Percentiles rank a stretch among this genome's conserved stretches.
These are phyloP conservation scores for Aristolochia contorta DNA, from an alignment of 164 flowering plant genomes.

Conservation along the genomic window DNA sequence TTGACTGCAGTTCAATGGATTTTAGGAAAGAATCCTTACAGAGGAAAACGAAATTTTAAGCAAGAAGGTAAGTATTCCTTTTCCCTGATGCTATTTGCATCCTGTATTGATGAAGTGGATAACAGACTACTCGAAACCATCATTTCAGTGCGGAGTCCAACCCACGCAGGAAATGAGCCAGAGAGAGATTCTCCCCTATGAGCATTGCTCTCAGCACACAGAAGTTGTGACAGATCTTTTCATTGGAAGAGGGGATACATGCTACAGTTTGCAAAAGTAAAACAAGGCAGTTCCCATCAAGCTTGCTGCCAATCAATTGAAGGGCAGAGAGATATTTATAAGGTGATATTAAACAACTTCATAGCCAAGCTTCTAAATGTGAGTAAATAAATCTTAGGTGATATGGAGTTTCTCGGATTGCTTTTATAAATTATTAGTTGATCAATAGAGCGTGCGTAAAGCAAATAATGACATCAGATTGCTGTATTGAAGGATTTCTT, in stretches of 20 bases:
- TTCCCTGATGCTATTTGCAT: neutral
- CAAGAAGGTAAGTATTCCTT: constrained; percentile 41
- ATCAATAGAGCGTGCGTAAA: too few relatives aligned
- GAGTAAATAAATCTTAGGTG: too few relatives aligned
- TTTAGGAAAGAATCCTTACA: constrained; percentile 48
- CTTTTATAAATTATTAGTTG: too few relatives aligned
- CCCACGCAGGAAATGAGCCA: constrained; percentile 1
- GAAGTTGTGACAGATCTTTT: constrained; percentile 22
- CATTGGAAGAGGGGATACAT: constrained; percentile 15
- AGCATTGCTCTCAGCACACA: constrained; percentile 3
- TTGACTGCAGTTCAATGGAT: constrained; percentile 4
- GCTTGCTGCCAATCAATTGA: too few relatives aligned
- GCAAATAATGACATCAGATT: too few relatives aligned
- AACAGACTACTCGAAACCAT: neutral
- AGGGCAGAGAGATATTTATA: too few relatives aligned
- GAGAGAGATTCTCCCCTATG: neutral
- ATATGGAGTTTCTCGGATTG: too few relatives aligned
- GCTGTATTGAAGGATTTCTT: too few relatives aligned
- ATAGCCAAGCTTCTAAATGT: too few relatives aligned
- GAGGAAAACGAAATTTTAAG: constrained; percentile 56
- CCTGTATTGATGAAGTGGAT: neutral
- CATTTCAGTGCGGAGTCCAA: constrained; percentile 5
- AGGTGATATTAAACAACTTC: too few relatives aligned
- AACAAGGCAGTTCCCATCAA: too few relatives aligned
- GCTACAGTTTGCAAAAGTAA: neutral